Percentiles rank a stretch among this genome's conserved stretches.
Evolutionary conservation across 106 monocot species (phyloP).

Genomic region (Phalaenopsis equestris): DNA sequence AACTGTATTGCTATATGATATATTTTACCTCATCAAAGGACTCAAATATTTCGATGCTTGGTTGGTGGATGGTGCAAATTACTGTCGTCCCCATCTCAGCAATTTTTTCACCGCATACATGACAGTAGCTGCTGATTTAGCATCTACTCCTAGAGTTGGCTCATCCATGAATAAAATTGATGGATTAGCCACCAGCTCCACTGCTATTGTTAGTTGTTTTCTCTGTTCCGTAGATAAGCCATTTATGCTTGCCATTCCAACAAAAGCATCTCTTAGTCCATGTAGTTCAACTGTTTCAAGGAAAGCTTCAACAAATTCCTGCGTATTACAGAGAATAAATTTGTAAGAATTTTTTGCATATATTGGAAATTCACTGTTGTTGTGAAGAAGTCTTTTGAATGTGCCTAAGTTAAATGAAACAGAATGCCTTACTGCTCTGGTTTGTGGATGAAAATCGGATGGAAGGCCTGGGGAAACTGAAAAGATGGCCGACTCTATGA

Average conservation of each 20-base stretch:
- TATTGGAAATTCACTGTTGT: neutral
- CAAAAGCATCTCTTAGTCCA: constrained; percentile 31
- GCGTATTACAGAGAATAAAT: neutral
- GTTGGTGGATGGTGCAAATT: constrained; percentile 27
- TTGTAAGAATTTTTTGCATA: neutral
- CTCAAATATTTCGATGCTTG: constrained; percentile 28
- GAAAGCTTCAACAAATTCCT: constrained; percentile 40
- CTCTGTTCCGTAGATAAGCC: constrained; percentile 36
- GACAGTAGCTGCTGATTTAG: constrained; percentile 24
- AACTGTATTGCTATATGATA: too few relatives aligned
- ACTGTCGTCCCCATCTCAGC: constrained; percentile 20
- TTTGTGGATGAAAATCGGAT: constrained; percentile 19
- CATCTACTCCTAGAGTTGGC: constrained; percentile 24
- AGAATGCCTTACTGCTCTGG: constrained; percentile 18
- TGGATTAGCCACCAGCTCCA: constrained; percentile 24
- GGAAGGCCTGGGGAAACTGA: constrained; percentile 36
- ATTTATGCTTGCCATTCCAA: constrained; percentile 34
- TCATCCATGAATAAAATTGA: constrained; percentile 29
- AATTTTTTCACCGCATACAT: constrained; percentile 20
- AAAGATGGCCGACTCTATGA: constrained; percentile 31
- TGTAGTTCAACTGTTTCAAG: constrained; percentile 38
- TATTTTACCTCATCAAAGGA: constrained; percentile 25
- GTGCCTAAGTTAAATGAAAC: neutral
- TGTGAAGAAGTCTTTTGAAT: neutral
- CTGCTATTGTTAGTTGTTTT: constrained; percentile 21